Evolutionary conservation across 2,329 filamentous ascomycete species (phyloP).

Genomic region (Cytospora schulzeri): DNA sequence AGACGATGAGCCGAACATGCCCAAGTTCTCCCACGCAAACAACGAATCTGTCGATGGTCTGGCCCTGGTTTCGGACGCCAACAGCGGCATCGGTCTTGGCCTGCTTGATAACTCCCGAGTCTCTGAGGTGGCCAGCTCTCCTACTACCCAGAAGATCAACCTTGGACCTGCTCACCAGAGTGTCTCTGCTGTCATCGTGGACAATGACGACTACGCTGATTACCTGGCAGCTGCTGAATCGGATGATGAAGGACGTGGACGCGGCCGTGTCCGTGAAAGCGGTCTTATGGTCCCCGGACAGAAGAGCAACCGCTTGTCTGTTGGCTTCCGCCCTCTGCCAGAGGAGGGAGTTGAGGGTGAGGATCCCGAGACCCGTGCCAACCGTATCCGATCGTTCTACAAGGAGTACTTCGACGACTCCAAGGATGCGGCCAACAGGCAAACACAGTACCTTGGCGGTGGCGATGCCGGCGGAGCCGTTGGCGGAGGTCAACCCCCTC

Average conservation of each 20-base stretch:
- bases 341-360: constrained; percentile 78
- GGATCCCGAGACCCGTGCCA: constrained; percentile 91
- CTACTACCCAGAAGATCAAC: constrained; percentile 18
- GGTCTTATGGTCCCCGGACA: constrained; percentile 57
- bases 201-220: constrained; percentile 40
- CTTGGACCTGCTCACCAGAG: constrained; percentile 26
- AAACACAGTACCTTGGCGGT: constrained; percentile 19
- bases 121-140: constrained; percentile 17
- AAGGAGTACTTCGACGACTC: constrained; percentile 98
- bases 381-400: constrained; percentile 97
- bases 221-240: constrained; percentile 31
- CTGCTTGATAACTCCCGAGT: constrained; percentile 24
- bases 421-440: constrained; percentile 44
- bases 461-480: constrained; percentile 55
- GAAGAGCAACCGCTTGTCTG: constrained; percentile 62
- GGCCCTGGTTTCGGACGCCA: constrained; percentile 14
- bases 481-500: not conserved
- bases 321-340: constrained; percentile 80
- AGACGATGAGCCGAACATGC: constrained; percentile 20
- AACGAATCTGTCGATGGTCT: constrained; percentile 23
- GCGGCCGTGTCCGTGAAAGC: constrained; percentile 40
- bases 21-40: constrained; percentile 22
- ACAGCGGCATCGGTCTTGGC: constrained; percentile 23
- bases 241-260: constrained; percentile 35
- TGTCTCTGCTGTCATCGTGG: constrained; percentile 36